phyloP scores from a whole-genome alignment of 2,329 filamentous ascomycete genomes.

The Colletotrichum coccodes region DNA sequence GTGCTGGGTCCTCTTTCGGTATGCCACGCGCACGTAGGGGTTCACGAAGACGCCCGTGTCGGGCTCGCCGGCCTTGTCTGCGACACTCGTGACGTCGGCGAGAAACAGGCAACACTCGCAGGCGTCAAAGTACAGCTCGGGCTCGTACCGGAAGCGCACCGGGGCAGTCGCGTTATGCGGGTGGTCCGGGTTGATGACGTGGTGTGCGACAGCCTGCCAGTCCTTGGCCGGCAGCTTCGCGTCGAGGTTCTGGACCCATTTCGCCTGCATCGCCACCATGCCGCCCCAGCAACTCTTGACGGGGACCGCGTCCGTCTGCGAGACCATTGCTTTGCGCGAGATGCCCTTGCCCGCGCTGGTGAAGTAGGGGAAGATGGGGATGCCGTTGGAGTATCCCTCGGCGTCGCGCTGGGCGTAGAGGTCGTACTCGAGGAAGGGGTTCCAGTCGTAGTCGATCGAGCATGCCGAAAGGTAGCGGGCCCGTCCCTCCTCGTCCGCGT shows the following conservation, averaged over 20 bases:
- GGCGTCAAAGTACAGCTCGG: conserved; percentile 69
- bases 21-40: conserved; percentile 78
- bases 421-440: conserved; percentile 77
- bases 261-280: conserved; percentile 74
- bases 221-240: conserved; percentile 42
- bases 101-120: conserved; percentile 72
- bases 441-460: conserved; percentile 73
- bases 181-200: conserved; percentile 46
- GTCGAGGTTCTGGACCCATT: conserved; percentile 62
- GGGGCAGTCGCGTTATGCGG: conserved; percentile 38
- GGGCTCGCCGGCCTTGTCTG: conserved; percentile 39
- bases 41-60: conserved; percentile 74
- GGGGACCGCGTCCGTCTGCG: conserved; percentile 70
- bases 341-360: conserved; percentile 59
- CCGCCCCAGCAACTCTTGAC: conserved; percentile 83
- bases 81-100: conserved; percentile 54
- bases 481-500: conserved; percentile 60
- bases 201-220: conserved; percentile 38
- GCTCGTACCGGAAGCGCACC: conserved; percentile 56
- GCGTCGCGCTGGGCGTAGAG: conserved; percentile 77
- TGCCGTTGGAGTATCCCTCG: conserved; percentile 70
- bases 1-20: conserved; percentile 50
- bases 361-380: conserved; percentile 77
- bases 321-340: conserved; percentile 71
- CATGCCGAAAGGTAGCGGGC: conserved; percentile 75